Evolutionary conservation across 768 basidiomycete genomes (phyloP).

Genomic region (Paxillus involutus): DNA sequence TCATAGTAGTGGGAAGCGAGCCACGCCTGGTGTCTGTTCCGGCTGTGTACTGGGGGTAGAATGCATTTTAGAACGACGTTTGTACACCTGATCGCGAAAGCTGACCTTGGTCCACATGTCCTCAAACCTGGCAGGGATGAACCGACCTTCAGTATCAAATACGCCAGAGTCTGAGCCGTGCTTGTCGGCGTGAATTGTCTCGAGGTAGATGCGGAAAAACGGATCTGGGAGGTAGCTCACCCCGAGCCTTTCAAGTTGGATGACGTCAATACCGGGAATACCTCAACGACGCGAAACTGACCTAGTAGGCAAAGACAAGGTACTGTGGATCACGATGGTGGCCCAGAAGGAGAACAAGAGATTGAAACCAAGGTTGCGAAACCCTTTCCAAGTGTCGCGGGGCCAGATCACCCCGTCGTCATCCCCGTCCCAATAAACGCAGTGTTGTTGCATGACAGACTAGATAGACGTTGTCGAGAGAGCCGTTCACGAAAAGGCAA

Average conservation of each 20-base stretch:
- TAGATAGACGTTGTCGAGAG: constrained; percentile 5
- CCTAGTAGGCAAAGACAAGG: constrained; percentile 37
- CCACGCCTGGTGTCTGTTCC: constrained; percentile 1
- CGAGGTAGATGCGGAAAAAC: constrained; percentile 38
- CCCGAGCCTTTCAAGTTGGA: constrained; percentile 12
- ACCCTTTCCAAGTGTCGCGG: constrained; percentile 40
- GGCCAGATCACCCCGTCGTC: constrained; percentile 46
- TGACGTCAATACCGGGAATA: background rate
- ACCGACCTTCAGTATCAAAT: constrained; percentile 42
- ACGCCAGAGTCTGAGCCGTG: constrained; percentile 45
- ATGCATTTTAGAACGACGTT: background rate
- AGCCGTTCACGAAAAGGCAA: background rate
- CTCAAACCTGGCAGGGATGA: constrained; percentile 41
- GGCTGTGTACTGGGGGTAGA: constrained; percentile 13
- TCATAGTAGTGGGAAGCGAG: constrained; percentile 21
- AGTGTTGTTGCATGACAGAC: constrained; percentile 43
- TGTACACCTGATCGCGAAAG: too few relatives aligned
- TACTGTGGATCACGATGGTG: constrained; percentile 33
- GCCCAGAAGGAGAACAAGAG: constrained; percentile 36
- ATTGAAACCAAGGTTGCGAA: constrained; percentile 42
- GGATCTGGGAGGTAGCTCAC: constrained; percentile 38
- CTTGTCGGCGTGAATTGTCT: constrained; percentile 35
- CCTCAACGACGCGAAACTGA: constrained; percentile 1
- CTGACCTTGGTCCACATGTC: constrained; percentile 43
- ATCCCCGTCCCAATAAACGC: constrained; percentile 41